These are phyloP conservation scores for Umbellularia californica DNA, from an alignment of 164 flowering plant genomes.

Conservation along the genomic window DNA sequence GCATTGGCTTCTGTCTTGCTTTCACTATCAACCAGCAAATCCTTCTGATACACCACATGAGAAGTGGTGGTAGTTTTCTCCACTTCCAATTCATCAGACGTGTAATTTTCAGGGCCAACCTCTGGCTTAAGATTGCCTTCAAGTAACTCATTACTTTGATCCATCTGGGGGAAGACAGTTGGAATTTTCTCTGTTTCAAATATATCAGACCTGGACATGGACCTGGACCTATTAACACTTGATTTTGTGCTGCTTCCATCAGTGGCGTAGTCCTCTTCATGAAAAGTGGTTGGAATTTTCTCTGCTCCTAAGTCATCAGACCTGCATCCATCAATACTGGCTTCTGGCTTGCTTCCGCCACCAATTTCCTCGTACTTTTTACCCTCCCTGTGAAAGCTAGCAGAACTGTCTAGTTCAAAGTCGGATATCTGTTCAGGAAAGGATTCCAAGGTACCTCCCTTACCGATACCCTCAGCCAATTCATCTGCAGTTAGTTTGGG, in stretches of 20 bases:
- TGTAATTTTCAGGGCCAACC: neutral
- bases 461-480: constrained; percentile 15
- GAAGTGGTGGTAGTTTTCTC: constrained; percentile 19
- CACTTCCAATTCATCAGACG: neutral
- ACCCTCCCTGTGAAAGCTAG: neutral
- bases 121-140: constrained; percentile 14
- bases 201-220: constrained; percentile 49
- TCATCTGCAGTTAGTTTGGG: constrained; percentile 24
- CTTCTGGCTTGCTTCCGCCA: neutral
- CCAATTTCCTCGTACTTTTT: neutral
- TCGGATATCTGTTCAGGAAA: constrained; percentile 21
- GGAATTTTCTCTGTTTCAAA: constrained; percentile 15
- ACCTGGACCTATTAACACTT: constrained; percentile 26
- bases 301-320: constrained; percentile 35
- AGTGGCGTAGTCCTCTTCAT: constrained; percentile 33
- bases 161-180: constrained; percentile 16
- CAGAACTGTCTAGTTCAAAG: neutral
- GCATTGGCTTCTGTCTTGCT: constrained; percentile 27
- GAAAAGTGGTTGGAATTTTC: neutral
- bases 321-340: constrained; percentile 26
- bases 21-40: constrained; percentile 32
- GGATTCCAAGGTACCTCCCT: constrained; percentile 17
- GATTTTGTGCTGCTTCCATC: constrained; percentile 29
- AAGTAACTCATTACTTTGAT: constrained; percentile 31
- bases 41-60: constrained; percentile 31